phyloP scores from a whole-genome alignment of 1,284 basidiomycete species.

The Xerocomus cyaneibrunnescens region DNA sequence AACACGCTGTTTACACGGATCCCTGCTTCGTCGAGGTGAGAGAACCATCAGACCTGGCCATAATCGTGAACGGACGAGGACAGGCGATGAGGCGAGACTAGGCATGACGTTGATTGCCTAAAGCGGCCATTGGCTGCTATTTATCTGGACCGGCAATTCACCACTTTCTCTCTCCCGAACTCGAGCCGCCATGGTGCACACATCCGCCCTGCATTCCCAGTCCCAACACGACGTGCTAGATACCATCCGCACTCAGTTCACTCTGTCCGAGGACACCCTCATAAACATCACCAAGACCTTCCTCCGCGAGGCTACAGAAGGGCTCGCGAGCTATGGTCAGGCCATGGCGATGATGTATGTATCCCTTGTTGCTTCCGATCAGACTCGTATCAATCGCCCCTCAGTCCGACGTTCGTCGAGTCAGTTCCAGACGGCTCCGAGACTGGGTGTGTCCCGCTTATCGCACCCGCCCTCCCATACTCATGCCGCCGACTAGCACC shows the following conservation, averaged over 20 bases:
- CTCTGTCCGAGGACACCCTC: conserved; percentile 60
- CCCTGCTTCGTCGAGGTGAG: too few relatives aligned
- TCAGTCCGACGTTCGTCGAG: conserved; percentile 85
- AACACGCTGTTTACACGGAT: too few relatives aligned
- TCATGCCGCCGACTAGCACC: conserved; percentile 46
- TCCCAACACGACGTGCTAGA: conserved; percentile 37
- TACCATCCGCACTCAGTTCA: conserved; percentile 67
- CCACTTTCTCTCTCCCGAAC: not conserved
- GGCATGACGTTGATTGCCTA: not conserved
- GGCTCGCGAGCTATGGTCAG: conserved; percentile 69
- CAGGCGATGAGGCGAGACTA: too few relatives aligned
- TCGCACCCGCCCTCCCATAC: conserved; percentile 1
- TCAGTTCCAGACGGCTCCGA: conserved; percentile 90
- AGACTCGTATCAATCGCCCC: conserved; percentile 10
- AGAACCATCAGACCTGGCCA: too few relatives aligned
- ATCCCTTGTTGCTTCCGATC: not conserved
- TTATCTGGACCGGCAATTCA: not conserved
- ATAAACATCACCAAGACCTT: conserved; percentile 75
- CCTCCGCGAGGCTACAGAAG: conserved; percentile 72
- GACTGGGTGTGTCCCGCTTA: conserved; percentile 66
- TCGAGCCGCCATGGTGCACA: conserved; percentile 19
- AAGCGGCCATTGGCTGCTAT: not conserved
- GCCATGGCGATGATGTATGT: conserved; percentile 88
- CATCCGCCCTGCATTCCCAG: conserved; percentile 10
- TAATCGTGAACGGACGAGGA: too few relatives aligned